Base-by-base conservation (phyloP, 371 early-diverging fungal genomes). In the Thermomucor indicae-seudaticae region DNA sequence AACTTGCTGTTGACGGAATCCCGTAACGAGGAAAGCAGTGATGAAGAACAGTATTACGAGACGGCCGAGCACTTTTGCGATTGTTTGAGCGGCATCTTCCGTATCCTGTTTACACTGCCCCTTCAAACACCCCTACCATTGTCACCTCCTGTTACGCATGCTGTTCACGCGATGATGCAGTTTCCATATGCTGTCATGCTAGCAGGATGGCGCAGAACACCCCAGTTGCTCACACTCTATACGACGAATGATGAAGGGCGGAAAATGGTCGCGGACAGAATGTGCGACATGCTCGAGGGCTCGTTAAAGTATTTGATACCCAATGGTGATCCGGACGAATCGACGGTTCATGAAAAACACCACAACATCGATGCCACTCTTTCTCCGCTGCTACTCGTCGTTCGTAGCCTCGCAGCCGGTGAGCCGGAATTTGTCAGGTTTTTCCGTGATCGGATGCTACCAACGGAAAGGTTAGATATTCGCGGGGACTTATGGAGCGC, bases 111-210 rank as follows among this genome's bases (percentile, higher is more conserved):
- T 32, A 44, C 54, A 20, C 46, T 73, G 17, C 75, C 79, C n/a
- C 71, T 47, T 14, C 67, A 68, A 4, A 49, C 62, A 2, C 76
- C 83, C 17, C 67, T 79, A 24, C 84, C 89, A 5, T 55, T 92
- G 24, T 49, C 76, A 4, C 81, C 92, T 4, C 92, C 92, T 28
- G 76, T 83, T 38, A 79, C 84, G 6, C 88, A 89, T 56, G 88
- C 86, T 0, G 73, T 92, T 14, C 86, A 92, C 62, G 75, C 79
- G 0, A 55, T 89, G 23, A 74, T 89, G 68, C 85, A 88, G 51
- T 80, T 70, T 47, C 79, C 84, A 8, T 59, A 54, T 52, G 42
- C 48, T 6, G 62, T 59, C 7, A 64, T 67, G 25, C 39, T 51
- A 31, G 46, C 40, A 29, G 41, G 62, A 0, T 88, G 82, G 79